Base-by-base conservation (phyloP, 176 grass and related monocot species). In the Pontederia crassipes region DNA sequence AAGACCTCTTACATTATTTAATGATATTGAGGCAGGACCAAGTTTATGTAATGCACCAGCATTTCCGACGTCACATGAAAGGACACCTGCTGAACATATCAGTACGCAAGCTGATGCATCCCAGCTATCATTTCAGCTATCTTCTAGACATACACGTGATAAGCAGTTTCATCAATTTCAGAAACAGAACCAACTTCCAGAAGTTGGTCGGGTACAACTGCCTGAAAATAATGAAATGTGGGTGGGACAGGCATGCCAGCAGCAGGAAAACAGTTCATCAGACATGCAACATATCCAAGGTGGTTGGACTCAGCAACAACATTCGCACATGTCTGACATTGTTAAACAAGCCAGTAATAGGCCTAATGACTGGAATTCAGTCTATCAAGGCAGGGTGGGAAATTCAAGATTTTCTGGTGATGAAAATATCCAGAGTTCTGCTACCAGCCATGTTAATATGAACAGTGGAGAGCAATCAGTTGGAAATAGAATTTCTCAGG, bases 1-100 rank as follows among this genome's bases (percentile, higher is more conserved):
- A 52, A 61, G 14, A 52, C 8, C 69, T 61, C 60, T 72, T 72
- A 14, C 69, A 12, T 52, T 60, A 10, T 72, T 72, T 52, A 51
- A 50, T 40, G 57, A 72, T 29, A 4, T 56, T 61, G 48, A 61
- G 40, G 57, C 56, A 49, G 60, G 45, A 14, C 14, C n/a, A 72
- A 72, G 15, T 49, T 61, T 46, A 9, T 17, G 1, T 1, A 59
- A 17, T 48, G 45, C 17, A 8, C 45, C 28, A 45, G 17, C 17
- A 17, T 53, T 32, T 54, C 27, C 1, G 24, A 24, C 11, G 16
- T 28, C 50, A 45, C 9, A 11, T 12, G 8, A 35, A 27, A 54
- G 17, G 52, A 27, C 27, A 35, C 11, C 32, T 17, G 50, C 52
- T 54, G 49, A 54, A 54, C 52, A 45, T 12, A 35, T 54, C 32